These are phyloP conservation scores for Sicyos baderoa DNA, from an alignment of 306 rosid genomes.

Conservation along the genomic window DNA sequence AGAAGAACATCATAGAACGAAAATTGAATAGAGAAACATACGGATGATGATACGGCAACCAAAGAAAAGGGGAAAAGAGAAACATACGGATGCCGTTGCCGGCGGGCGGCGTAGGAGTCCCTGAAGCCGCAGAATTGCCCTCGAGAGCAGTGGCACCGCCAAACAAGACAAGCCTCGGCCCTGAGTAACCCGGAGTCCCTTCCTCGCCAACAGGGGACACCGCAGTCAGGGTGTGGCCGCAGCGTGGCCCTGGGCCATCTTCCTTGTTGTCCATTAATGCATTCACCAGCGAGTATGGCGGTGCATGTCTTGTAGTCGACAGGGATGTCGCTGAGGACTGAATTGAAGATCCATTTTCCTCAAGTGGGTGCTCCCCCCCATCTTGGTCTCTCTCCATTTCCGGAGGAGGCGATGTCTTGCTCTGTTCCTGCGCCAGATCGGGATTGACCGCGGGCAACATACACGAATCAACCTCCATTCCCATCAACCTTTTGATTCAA, in stretches of 20 bases:
- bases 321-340: conserved; percentile 23
- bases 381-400: conserved; percentile 49
- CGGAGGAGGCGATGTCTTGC: conserved; percentile 33
- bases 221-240: conserved; percentile 95
- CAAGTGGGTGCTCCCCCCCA: conserved; percentile 44
- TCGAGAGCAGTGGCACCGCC: conserved; percentile 99
- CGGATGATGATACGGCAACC: background rate
- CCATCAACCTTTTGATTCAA: conserved; percentile 43
- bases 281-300: conserved; percentile 79
- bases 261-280: conserved; percentile 87
- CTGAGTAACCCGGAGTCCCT: conserved; percentile 72
- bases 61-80: conserved; percentile 6
- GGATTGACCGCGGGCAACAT: conserved; percentile 75
- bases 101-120: conserved; percentile 77
- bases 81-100: conserved; percentile 96
- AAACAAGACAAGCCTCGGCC: conserved; percentile 80
- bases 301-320: conserved; percentile 92
- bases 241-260: conserved; percentile 98
- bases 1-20: background rate
- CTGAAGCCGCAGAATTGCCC: conserved; percentile 88
- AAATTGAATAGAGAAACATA: background rate
- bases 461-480: conserved; percentile 89
- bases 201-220: conserved; percentile 96
- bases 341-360: conserved; percentile 39
- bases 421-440: conserved; percentile 52